These are phyloP conservation scores for Apiospora malaysiana DNA, from an alignment of 2,329 filamentous ascomycete genomes.

Conservation along the genomic window DNA sequence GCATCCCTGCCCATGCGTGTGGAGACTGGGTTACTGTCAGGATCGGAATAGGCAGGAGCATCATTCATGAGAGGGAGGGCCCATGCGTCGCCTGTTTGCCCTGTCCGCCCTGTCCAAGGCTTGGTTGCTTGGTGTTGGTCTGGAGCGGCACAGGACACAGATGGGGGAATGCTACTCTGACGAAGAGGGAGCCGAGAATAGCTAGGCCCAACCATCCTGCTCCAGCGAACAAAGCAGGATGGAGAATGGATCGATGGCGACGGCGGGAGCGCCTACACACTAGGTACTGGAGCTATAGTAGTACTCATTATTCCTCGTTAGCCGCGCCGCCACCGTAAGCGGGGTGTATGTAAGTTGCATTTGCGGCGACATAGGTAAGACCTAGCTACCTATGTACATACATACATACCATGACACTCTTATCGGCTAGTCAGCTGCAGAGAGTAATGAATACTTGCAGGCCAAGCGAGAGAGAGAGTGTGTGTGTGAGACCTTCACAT, in stretches of 20 bases:
- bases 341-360: too few species aligned
- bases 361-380: too few species aligned
- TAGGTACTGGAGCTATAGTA: too few species aligned
- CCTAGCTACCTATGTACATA: too few species aligned
- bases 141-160: background rate
- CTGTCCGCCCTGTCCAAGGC: background rate
- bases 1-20: background rate
- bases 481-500: too few species aligned
- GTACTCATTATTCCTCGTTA: background rate
- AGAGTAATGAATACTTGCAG: too few species aligned
- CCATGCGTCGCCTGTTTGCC: background rate
- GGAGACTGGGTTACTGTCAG: conserved; percentile 1
- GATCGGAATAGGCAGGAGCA: conserved; percentile 9
- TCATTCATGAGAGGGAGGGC: conserved; percentile 2
- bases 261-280: too few species aligned
- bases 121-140: background rate
- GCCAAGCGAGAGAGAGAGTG: too few species aligned
- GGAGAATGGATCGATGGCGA: too few species aligned
- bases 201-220: background rate
- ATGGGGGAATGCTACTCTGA: background rate
- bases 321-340: background rate
- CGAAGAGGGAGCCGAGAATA: conserved; percentile 12
- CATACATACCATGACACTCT: too few species aligned
- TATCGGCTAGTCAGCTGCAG: too few species aligned
- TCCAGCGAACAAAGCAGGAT: background rate